These are phyloP conservation scores for Collybia nuda DNA, from an alignment of 768 basidiomycete species.

Conservation along the genomic window DNA sequence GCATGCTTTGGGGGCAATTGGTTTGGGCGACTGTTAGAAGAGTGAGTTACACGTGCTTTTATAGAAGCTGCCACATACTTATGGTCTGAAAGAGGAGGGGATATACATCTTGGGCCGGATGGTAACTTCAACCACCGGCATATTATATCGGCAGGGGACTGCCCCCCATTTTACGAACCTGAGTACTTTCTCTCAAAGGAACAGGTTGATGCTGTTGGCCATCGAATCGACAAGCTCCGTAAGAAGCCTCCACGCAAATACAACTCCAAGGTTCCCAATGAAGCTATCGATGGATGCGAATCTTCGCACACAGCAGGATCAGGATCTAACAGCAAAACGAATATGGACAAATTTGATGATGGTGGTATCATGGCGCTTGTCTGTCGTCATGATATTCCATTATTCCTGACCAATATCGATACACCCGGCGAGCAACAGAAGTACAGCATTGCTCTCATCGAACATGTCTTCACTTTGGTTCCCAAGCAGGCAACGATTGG, in stretches of 20 bases:
- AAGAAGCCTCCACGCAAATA: constrained; percentile 10
- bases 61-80: too few relatives aligned
- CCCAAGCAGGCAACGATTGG: constrained; percentile 25
- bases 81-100: too few relatives aligned
- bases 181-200: constrained; percentile 30
- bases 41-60: too few relatives aligned
- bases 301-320: constrained; percentile 27
- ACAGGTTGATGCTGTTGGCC: constrained; percentile 30
- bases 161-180: constrained; percentile 29
- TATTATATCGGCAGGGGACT: constrained; percentile 23
- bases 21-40: too few relatives aligned
- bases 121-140: constrained; percentile 42
- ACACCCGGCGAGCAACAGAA: constrained; percentile 37
- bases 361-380: constrained; percentile 36
- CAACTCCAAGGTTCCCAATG: constrained; percentile 23
- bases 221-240: constrained; percentile 17
- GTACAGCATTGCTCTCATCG: constrained; percentile 32
- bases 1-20: too few relatives aligned
- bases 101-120: constrained; percentile 36
- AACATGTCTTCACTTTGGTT: constrained; percentile 24
- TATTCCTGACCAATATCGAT: constrained; percentile 38
- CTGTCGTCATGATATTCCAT: constrained; percentile 34
- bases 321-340: constrained; percentile 17
- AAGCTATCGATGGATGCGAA: constrained; percentile 33
- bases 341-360: constrained; percentile 26